Conservation (phyloP, 352 stramenopile genomes). For the Pythium oligandrum region DNA sequence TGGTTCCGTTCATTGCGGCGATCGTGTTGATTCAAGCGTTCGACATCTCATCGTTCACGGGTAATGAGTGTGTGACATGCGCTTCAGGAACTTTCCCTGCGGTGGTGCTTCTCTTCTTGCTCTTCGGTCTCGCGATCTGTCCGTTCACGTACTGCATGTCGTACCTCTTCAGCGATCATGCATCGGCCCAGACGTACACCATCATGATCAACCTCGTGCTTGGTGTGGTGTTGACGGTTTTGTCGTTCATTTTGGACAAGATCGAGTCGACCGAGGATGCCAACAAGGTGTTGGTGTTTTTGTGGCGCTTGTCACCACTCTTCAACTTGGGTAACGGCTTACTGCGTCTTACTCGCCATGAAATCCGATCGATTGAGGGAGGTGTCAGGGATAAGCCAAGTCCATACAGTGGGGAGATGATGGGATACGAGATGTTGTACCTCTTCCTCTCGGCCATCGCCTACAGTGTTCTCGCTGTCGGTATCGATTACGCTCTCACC, state of each 20-base stretch:
- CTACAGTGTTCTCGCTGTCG: too few species aligned
- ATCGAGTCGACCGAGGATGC: conserved; percentile 30
- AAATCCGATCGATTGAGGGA: too few species aligned
- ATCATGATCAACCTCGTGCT: conserved; percentile 56
- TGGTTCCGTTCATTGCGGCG: conserved; percentile 46
- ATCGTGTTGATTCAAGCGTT: conserved; percentile 35
- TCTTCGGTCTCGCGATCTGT: conserved; percentile 47
- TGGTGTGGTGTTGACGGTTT: conserved; percentile 40
- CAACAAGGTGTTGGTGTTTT: conserved; percentile 45
- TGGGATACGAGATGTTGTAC: too few species aligned
- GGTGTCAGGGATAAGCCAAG: too few species aligned
- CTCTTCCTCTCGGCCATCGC: too few species aligned
- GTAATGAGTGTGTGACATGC: conserved; percentile 23
- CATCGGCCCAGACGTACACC: conserved; percentile 49
- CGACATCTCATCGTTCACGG: conserved; percentile 27
- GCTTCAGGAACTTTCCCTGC: conserved; percentile 19
- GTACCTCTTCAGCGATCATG: conserved; percentile 50
- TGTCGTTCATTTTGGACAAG: conserved; percentile 40
- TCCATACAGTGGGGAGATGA: too few species aligned
- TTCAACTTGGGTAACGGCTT: conserved; percentile 25
- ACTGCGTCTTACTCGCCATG: too few species aligned
- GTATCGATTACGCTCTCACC: too few species aligned
- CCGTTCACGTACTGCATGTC: conserved; percentile 53
- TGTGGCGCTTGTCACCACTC: conserved; percentile 56
- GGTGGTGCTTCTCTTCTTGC: conserved; percentile 42